These are phyloP conservation scores for Scytalidium lignicola DNA, from an alignment of 2,329 filamentous ascomycete species.

Conservation along the genomic window DNA sequence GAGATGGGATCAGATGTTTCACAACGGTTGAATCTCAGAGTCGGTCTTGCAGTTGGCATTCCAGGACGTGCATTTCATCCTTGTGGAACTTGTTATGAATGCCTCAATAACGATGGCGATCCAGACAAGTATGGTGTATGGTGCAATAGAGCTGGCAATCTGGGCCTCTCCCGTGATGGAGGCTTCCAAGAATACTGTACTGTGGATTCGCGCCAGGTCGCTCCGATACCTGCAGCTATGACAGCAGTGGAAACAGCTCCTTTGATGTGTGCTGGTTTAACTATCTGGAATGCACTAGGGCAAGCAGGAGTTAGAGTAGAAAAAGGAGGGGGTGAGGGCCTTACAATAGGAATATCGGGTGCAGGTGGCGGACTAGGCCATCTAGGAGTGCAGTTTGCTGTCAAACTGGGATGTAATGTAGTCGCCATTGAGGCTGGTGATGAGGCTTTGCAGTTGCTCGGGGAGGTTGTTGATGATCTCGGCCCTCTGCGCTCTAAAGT, in stretches of 20 bases:
- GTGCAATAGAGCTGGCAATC: not conserved
- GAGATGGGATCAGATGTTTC: constrained; percentile 41
- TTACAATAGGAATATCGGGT: constrained; percentile 59
- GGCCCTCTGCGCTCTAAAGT: constrained; percentile 13
- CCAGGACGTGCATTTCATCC: constrained; percentile 5
- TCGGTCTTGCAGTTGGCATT: constrained; percentile 42
- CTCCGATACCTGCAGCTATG: constrained; percentile 47
- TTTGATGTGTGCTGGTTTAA: constrained; percentile 71
- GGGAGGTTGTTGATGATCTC: not conserved
- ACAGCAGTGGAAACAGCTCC: constrained; percentile 49
- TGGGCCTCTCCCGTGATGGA: constrained; percentile 1
- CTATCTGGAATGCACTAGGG: constrained; percentile 65
- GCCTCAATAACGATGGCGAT: constrained; percentile 8
- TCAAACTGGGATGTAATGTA: constrained; percentile 50
- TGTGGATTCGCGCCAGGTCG: constrained; percentile 39
- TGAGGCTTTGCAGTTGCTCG: constrained; percentile 1
- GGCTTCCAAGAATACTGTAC: constrained; percentile 22
- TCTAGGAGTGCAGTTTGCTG: constrained; percentile 55
- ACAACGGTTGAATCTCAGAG: constrained; percentile 33
- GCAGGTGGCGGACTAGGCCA: constrained; percentile 55
- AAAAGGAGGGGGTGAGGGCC: not conserved
- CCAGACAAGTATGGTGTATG: not conserved
- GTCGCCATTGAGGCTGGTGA: constrained; percentile 28
- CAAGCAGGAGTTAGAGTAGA: constrained; percentile 29
- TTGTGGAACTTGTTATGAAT: constrained; percentile 4